Base-by-base conservation (phyloP, 176 grass and related monocot genomes). In the Lolium multiflorum region DNA sequence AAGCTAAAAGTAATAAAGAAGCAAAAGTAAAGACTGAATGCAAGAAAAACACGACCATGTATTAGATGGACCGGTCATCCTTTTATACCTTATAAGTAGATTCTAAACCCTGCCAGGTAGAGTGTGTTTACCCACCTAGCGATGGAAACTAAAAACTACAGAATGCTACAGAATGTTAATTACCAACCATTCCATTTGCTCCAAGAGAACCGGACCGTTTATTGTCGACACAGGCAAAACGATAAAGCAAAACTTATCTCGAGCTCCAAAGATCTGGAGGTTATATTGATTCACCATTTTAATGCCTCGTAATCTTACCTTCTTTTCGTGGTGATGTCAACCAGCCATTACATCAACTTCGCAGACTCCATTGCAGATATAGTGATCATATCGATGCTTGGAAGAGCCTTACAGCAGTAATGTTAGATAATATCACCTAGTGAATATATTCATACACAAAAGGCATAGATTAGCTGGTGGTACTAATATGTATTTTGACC, bases 111-210 rank as follows among this genome's bases (percentile, higher is more conserved):
- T 67, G 14, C 6, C 64, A 39, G 68, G 21, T 43, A 20, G 51
- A 22, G 9, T 85, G 60, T 52, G 20, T 51, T 55, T 78, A 66
- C 22, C 31, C 74, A 78, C 31, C 15, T 78, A 57, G 16, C 44
- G 35, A 69, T 78, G 61, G 39, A 77, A 59, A 16, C 3, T 48
- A 25, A 68, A 31, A 82, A 70, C 21, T 85, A 69, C 3, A 58
- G 28, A 80, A 58, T 26, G 37, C 38, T 79, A 39, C 17, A 66
- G 28, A 31, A 31, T 31, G 28, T 31, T 31, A 31, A 31, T 31
- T 31, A 31, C 28, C 28, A 31, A 31, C 28, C 28, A 31, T 31
- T 31, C 28, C 28, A 31, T 31, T 73, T 83, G 56, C 35, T 90
- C 18, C 31, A 18, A 66, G 14, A 79, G 47, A 10, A 44, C 61